Evolutionary conservation across 495 filamentous ascomycete species (phyloP), one percentile per base, ranked within the genome.

Genomic region (Eremomyces bilateralis): DNA sequence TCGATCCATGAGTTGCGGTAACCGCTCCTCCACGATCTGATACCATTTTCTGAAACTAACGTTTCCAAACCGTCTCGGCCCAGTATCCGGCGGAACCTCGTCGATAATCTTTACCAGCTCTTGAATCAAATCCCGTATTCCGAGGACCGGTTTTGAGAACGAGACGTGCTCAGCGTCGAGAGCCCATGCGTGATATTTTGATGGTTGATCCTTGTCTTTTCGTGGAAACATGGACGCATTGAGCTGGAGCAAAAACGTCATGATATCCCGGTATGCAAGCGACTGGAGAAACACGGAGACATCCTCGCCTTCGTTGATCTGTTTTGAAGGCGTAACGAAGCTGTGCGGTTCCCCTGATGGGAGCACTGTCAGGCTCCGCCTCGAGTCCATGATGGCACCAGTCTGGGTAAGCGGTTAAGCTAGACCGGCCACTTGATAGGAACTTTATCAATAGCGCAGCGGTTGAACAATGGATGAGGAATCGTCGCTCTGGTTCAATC

Each of bases 31-130:
- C 20, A 85, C 59, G 10, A 79, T 48, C 37, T 69, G 53, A 48
- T 76, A 64, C 82, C 84, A 99, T 42, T 59, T 76, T 15, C 83
- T 63, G 52, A 93, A 95, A 41, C 73, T 78, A 28, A 79, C 56
- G 51, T 99, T 95, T 3, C 90, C 88, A 50, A 94, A 99, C 35
- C 88, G 61, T 20, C 88, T 60, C 8, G 84, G 82, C 16, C 85
- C 83, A 11, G 64, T 63, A 45, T 91, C 77, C 4, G 82, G 83
- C 5, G 85, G 88, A 3, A 68, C 73, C 50, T 83, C 73, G 3
- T 74, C 66, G 29, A 91, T 70, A 18, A 85, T 66, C 3, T 54
- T 58, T 41, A 70, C 67, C 3, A 85, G 56, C 17, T 49, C 61
- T 3, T 57, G 54, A 6, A 92, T 52, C 21, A 92, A 49, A 32